Evolutionary conservation across 345 rosid genomes (phyloP).

Genomic region (Ceriops decandra): DNA sequence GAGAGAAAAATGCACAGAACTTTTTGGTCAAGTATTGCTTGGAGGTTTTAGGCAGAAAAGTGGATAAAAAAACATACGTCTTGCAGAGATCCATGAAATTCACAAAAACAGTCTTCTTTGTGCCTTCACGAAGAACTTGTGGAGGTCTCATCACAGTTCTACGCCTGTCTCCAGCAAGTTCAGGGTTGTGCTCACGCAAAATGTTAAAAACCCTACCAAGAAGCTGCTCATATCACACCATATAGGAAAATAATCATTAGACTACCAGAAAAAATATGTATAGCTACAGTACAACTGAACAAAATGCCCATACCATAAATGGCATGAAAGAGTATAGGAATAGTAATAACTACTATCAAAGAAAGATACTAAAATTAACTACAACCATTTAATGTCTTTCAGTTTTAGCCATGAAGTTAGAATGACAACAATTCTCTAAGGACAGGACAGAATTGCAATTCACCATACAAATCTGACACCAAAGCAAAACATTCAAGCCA

Average conservation of each 20-base stretch:
- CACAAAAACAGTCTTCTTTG: constrained; percentile 94
- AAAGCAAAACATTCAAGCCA: too few relatives aligned
- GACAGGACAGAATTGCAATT: too few relatives aligned
- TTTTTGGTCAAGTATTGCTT: too few relatives aligned
- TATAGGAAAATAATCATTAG: background rate
- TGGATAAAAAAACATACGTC: constrained; percentile 40
- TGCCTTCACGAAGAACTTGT: constrained; percentile 96
- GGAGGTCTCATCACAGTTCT: constrained; percentile 99
- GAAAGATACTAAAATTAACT: too few relatives aligned
- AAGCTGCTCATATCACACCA: constrained; percentile 55
- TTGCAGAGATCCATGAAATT: constrained; percentile 97
- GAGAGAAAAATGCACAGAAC: too few relatives aligned
- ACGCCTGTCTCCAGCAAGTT: constrained; percentile 94
- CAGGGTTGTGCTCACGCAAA: constrained; percentile 90
- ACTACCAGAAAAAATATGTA: background rate
- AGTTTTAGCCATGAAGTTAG: too few relatives aligned
- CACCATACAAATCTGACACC: too few relatives aligned
- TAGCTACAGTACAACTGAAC: background rate
- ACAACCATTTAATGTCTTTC: too few relatives aligned
- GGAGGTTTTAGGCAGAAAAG: background rate
- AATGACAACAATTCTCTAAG: too few relatives aligned
- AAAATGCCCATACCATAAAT: too few relatives aligned
- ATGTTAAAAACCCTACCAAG: constrained; percentile 82
- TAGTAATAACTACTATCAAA: background rate
- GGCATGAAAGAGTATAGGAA: too few relatives aligned